Base-by-base conservation (phyloP, 2,329 filamentous ascomycete genomes). In the Trichoderma sp. region DNA sequence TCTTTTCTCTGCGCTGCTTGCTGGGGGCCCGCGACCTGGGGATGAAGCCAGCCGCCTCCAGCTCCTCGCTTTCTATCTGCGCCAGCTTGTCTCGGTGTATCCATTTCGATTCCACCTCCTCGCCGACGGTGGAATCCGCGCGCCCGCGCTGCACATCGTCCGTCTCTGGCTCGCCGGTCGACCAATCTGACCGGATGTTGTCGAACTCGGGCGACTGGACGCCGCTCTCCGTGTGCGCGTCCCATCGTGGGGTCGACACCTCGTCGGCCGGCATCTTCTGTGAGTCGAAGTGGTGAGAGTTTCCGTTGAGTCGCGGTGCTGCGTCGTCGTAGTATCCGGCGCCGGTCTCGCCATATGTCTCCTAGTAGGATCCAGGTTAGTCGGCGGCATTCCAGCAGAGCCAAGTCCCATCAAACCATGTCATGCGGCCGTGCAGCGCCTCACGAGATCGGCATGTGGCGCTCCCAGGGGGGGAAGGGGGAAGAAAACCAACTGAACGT, bases 81-180 rank as follows among this genome's bases (percentile, higher is more conserved):
- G 91, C 92, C 70, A 95, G 80, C 79, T 94, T 94, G 79, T 95
- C 92, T 67, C 92, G 84, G 75, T 95, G 92, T 73, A 95, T 94
- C 92, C 92, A 95, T 77, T 92, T 90, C 35, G 89, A 91, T 69
- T 87, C 84, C 5, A 48, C 50, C 69, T 90, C 89, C 37, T 83
- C 80, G 37, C 83, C 80, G 9, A 72, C 72, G 12, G 74, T 73
- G 65, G 76, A 61, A 37, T 76, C 74, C 9, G 68, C 56, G 4
- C 73, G 68, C 29, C 73, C 73, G 17, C 73, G 70, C 71, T 73
- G 70, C n/a, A 69, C 39, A 34, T 75, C 70, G 32, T 79, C 74
- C 8, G 70, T 70, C 54, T 72, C 70, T 12, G 72, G 73, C 48
- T 69, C 70, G 60, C 66, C 64, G 19, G 54, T 29, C 2, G 64